Base-by-base conservation (phyloP, 768 basidiomycete genomes). In the Grammothele lineata region DNA sequence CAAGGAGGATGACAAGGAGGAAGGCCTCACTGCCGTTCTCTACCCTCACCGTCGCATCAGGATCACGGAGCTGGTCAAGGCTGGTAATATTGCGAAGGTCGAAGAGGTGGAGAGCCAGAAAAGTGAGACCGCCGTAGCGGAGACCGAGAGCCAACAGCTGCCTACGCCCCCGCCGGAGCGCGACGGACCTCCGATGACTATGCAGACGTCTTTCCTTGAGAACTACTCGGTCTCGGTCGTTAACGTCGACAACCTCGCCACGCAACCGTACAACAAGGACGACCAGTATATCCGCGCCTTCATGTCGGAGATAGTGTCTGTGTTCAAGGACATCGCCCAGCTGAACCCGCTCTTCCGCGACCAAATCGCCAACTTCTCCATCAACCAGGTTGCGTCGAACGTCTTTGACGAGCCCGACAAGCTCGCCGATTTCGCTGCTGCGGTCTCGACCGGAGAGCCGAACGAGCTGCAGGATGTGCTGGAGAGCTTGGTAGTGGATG, bases 241-340 rank as follows among this genome's bases (percentile, higher is more conserved):
- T 47, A 84, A 87, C 53, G 85, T 96, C 25, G 81, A 83, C 22
- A 97, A 97, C 61, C 77, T 96, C 39, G 62, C 67, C 22, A 86
- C 90, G 4, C 79, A 85, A 51, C 81, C 91, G 0, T 94, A 86
- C 72, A 82, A 85, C 71, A 91, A 94, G 63, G 90, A 93, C 64
- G 85, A 93, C 67, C 93, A 96, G 64, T 87, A 94, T 65, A 85
- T 95, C 57, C 87, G 92, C 22, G 95, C 95, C 4, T 89, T 96
- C 68, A 94, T 92, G 81, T 85, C 86, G 35, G 95, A 98, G 68
- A 92, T 98, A 50, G 87, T 98, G 55, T 86, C 88, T 37, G 92
- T 94, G 32, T 97, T 98, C 80, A 98, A 98, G 73, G 94, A 97
- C 62, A 96, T 98, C 50, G 94, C 94, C 0, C 91, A 94, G 64